Conservation (phyloP, 495 filamentous ascomycete genomes). For the Xanthoparmelia taractica region DNA sequence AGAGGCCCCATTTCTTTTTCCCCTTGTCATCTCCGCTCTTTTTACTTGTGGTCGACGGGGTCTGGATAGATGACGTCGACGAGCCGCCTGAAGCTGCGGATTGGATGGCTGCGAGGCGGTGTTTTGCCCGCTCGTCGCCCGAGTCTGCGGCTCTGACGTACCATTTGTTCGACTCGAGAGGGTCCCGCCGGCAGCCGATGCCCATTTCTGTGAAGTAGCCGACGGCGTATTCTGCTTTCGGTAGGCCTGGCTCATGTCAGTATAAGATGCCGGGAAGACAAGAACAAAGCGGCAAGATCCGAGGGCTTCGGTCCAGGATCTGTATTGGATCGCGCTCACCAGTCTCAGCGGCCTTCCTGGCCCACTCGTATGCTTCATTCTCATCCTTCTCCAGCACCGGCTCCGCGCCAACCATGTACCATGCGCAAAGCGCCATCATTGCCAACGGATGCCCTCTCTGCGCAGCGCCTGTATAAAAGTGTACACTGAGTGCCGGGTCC, state of each 20-base stretch:
- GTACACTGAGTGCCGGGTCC: conserved; percentile 88
- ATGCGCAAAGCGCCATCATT: conserved; percentile 99
- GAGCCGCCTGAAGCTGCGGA: conserved; percentile 67
- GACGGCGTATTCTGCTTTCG: conserved; percentile 90
- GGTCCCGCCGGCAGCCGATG: conserved; percentile 87
- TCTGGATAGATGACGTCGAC: conserved; percentile 35
- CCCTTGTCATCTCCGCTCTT: conserved; percentile 18
- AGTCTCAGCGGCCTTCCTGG: conserved; percentile 69
- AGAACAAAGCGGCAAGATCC: not conserved
- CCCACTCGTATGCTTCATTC: conserved; percentile 95
- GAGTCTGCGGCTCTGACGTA: conserved; percentile 94
- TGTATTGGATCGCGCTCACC: conserved; percentile 47
- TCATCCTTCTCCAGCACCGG: conserved; percentile 92
- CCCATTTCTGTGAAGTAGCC: conserved; percentile 99
- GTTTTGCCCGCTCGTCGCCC: conserved; percentile 81
- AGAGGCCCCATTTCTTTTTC: conserved; percentile 22
- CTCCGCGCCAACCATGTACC: conserved; percentile 95
- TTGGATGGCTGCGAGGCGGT: conserved; percentile 75
- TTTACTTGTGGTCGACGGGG: conserved; percentile 11
- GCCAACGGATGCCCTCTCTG: conserved; percentile 73
- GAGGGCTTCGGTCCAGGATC: not conserved
- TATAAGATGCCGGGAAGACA: not conserved
- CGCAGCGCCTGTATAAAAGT: conserved; percentile 93
- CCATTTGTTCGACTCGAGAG: conserved; percentile 94
- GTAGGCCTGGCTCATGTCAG: conserved; percentile 50